Evolutionary conservation across 176 grass and related monocot genomes (phyloP), one percentile per base, ranked within the genome.

Genomic region (Typha latifolia): DNA sequence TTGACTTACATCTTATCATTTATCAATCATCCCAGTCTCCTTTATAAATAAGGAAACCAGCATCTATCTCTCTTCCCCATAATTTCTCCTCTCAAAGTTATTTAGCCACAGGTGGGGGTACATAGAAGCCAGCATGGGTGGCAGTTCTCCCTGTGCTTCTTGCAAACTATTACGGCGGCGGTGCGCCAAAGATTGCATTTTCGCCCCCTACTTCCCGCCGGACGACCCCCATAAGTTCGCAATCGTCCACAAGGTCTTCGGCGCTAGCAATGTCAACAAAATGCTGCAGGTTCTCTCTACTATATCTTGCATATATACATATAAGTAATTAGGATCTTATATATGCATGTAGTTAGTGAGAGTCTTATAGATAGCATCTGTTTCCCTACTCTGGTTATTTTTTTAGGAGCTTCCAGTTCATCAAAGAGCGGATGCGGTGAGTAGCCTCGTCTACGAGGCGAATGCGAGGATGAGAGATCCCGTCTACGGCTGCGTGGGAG

Each of bases 401-500:
- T 16, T 65, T 24, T 61, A 87, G 81, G 91, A 95, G 18, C 74
- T 90, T 3, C 81, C 91, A 1, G 66, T 77, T 3, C 74, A 75
- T 8, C 91, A 88, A 71, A 77, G 87, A 48, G 80, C 77, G 0
- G 91, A 91, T 27, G 84, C 85, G 0, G 84, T 88, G 48, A 91
- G 87, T 77, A 96, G 91, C 78, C 77, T 96, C 14, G 87, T 91
- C 27, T 91, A 96, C 12, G 87, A 96, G 75, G 91, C 92, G 50
- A 91, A 73, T 11, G 88, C 92, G 0, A 79, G 88, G 13, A 37
- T 78, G 51, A 83, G 88, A 64, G 88, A 96, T n/a, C 92, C 92
- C 0, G 92, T 96, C 3, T 96, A 96, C 3, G 92, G 92, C 8
- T 91, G 88, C 22, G 92, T 85, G 1, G 92, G 88, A 0, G 82